Evolutionary conservation across 2,329 filamentous ascomycete genomes (phyloP).

Genomic region (Fulvia fulva): DNA sequence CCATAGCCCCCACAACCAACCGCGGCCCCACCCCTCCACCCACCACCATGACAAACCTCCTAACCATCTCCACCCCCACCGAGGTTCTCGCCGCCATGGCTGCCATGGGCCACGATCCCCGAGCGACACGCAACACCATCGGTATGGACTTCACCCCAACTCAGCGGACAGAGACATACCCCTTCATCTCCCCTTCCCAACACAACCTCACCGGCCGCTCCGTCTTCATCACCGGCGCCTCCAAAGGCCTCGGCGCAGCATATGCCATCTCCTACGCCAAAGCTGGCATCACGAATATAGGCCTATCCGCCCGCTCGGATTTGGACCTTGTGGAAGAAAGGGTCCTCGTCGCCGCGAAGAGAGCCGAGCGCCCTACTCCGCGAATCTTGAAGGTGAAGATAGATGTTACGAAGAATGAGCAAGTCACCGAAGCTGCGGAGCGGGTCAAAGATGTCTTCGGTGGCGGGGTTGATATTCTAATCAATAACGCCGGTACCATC

Average conservation of each 20-base stretch:
- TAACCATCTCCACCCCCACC: neutral
- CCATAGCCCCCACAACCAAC: too few relatives aligned
- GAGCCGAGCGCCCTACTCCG: slow-evolving; percentile 31
- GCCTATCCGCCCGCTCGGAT: slow-evolving; percentile 51
- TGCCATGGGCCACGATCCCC: neutral
- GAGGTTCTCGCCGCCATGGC: neutral
- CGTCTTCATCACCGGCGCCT: slow-evolving; percentile 51
- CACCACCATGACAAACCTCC: neutral
- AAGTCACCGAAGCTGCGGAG: slow-evolving; percentile 34
- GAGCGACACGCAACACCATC: neutral
- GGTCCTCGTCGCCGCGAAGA: slow-evolving; percentile 36
- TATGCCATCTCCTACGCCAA: slow-evolving; percentile 54
- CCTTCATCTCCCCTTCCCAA: slow-evolving; percentile 39
- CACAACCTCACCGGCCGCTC: slow-evolving; percentile 35
- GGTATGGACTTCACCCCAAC: slow-evolving; percentile 19
- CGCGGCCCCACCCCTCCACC: too few relatives aligned
- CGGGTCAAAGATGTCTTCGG: slow-evolving; percentile 27
- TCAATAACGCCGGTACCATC: slow-evolving; percentile 35
- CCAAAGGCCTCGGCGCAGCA: slow-evolving; percentile 41
- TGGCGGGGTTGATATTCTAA: slow-evolving; percentile 33
- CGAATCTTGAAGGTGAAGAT: slow-evolving; percentile 42
- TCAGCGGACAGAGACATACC: slow-evolving; percentile 44
- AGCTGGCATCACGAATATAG: slow-evolving; percentile 51
- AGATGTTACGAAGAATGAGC: slow-evolving; percentile 40
- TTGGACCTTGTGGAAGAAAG: slow-evolving; percentile 36